These are phyloP conservation scores for Iris pallida DNA, from an alignment of 116 monocot species.

Conservation along the genomic window DNA sequence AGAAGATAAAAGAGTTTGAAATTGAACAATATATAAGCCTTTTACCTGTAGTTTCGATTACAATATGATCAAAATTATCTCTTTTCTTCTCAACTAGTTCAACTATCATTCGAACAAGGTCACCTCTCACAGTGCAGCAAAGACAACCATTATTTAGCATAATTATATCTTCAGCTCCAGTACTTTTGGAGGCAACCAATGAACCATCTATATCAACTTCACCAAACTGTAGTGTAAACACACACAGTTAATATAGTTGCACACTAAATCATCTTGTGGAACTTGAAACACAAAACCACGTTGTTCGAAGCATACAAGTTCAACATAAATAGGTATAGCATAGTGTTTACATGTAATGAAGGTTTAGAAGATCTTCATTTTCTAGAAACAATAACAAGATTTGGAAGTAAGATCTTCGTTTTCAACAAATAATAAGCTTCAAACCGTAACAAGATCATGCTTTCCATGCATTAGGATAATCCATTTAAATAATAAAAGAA, in stretches of 20 bases:
- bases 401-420: too few relatives aligned
- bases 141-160: slow-evolving; percentile 99
- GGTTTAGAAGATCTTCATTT: too few relatives aligned
- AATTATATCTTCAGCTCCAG: slow-evolving; percentile 87
- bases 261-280: too few relatives aligned
- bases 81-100: slow-evolving; percentile 90
- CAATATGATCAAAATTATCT: slow-evolving; percentile 94
- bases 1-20: too few relatives aligned
- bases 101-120: slow-evolving; percentile 91
- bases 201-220: slow-evolving; percentile 97
- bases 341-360: background rate
- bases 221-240: slow-evolving; percentile 72
- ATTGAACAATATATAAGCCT: background rate
- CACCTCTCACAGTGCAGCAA: slow-evolving; percentile 97
- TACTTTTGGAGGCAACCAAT: slow-evolving; percentile 85
- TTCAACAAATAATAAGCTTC: too few relatives aligned
- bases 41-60: slow-evolving; percentile 96
- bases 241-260: too few relatives aligned
- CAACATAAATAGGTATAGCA: slow-evolving; percentile 1
- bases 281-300: too few relatives aligned
- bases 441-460: too few relatives aligned
- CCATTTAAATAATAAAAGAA: too few relatives aligned
- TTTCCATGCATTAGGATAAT: too few relatives aligned
- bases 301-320: background rate
- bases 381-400: too few relatives aligned